Evolutionary conservation across 495 filamentous ascomycete genomes (phyloP).

Genomic region (Neurospora sp.): DNA sequence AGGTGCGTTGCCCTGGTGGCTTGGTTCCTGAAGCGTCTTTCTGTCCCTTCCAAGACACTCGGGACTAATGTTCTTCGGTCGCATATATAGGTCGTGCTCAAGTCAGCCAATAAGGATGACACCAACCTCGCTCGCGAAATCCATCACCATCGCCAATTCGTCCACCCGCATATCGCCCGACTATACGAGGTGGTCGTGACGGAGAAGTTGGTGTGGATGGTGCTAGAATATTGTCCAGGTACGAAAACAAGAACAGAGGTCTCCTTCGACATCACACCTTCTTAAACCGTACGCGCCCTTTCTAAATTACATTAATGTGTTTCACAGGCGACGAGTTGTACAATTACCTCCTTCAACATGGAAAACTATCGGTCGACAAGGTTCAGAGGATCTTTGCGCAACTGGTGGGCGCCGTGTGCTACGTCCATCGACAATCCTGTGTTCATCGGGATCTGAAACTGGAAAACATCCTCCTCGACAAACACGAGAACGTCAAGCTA

Average conservation of each 20-base stretch:
- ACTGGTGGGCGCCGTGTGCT: slow-evolving; percentile 87
- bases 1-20: slow-evolving; percentile 47
- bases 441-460: slow-evolving; percentile 95
- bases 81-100: slow-evolving; percentile 73
- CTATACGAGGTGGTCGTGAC: slow-evolving; percentile 98
- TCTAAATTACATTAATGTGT: slow-evolving; percentile 10
- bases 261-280: background rate
- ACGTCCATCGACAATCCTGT: slow-evolving; percentile 91
- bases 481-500: slow-evolving; percentile 96
- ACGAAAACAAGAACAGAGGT: slow-evolving; percentile 17
- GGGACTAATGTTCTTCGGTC: background rate
- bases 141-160: slow-evolving; percentile 94
- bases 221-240: slow-evolving; percentile 95
- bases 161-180: slow-evolving; percentile 93
- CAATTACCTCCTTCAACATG: slow-evolving; percentile 83
- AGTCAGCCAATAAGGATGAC: slow-evolving; percentile 93
- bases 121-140: slow-evolving; percentile 93
- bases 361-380: slow-evolving; percentile 74
- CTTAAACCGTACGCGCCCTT: background rate
- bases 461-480: slow-evolving; percentile 95
- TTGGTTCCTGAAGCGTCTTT: background rate
- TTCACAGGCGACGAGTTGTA: slow-evolving; percentile 84
- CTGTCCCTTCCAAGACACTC: background rate
- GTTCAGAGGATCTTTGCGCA: slow-evolving; percentile 95
- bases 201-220: slow-evolving; percentile 89